phyloP scores from a whole-genome alignment of 1,284 basidiomycete species.

The Porphyrellus sp. region DNA sequence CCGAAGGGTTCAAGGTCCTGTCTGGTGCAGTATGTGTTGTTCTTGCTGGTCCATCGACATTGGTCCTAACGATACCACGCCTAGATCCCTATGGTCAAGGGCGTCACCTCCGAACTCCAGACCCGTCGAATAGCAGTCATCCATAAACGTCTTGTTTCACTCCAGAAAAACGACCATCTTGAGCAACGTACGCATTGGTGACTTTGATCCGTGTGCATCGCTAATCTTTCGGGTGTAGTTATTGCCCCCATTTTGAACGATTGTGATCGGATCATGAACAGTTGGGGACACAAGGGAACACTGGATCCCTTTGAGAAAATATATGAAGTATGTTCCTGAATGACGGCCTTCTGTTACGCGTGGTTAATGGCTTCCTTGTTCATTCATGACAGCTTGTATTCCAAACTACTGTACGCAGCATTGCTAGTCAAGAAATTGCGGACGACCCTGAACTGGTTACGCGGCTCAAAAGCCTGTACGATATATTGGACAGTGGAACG shows the following conservation, averaged over 20 bases:
- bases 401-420: conserved; percentile 63
- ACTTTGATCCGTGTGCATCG: conserved; percentile 2
- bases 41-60: conserved; percentile 6
- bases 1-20: conserved; percentile 71
- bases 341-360: background rate
- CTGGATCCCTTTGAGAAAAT: conserved; percentile 69
- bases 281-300: conserved; percentile 58
- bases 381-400: conserved; percentile 53
- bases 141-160: conserved; percentile 60
- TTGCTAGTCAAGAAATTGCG: conserved; percentile 65
- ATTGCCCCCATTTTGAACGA: conserved; percentile 62
- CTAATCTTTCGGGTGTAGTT: conserved; percentile 40
- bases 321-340: conserved; percentile 52
- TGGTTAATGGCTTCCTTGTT: background rate
- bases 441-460: conserved; percentile 56
- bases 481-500: conserved; percentile 61
- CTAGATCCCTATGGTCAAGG: conserved; percentile 69
- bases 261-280: conserved; percentile 53
- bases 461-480: conserved; percentile 61
- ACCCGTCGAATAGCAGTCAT: conserved; percentile 57
- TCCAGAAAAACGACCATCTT: conserved; percentile 59
- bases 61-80: conserved; percentile 7
- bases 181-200: conserved; percentile 47
- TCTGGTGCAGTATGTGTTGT: conserved; percentile 61
- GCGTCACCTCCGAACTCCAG: conserved; percentile 67